phyloP scores from a whole-genome alignment of 257 asterid species.

The Schizonepeta tenuifolia region DNA sequence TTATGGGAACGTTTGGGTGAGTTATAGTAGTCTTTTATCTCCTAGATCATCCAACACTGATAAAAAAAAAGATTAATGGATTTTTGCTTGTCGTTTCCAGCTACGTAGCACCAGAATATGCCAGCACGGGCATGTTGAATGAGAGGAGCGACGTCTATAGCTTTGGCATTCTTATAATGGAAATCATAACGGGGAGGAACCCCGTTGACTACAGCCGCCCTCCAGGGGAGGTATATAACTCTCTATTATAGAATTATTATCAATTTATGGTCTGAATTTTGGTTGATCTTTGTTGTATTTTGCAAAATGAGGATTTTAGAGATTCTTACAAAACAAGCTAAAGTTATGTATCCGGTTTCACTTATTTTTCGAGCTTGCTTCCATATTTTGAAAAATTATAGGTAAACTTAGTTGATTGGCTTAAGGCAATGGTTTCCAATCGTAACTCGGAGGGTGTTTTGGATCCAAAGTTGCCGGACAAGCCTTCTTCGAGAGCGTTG shows the following conservation, averaged over 20 bases:
- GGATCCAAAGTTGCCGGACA: constrained; percentile 74
- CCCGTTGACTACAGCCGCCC: constrained; percentile 92
- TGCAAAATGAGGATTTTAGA: background rate
- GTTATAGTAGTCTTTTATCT: background rate
- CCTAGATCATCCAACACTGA: too few relatives aligned
- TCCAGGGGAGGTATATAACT: constrained; percentile 63
- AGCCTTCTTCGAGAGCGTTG: constrained; percentile 82
- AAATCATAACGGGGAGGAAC: constrained; percentile 77
- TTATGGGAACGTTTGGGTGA: constrained; percentile 97
- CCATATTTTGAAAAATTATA: constrained; percentile 6
- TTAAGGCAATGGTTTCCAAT: constrained; percentile 82
- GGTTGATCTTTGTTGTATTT: background rate
- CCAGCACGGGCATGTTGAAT: constrained; percentile 92
- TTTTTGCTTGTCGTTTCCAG: constrained; percentile 42
- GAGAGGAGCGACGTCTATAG: constrained; percentile 91
- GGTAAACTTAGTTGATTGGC: constrained; percentile 93
- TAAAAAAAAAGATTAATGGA: background rate
- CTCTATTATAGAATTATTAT: background rate
- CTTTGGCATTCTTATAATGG: constrained; percentile 92
- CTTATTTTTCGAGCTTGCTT: constrained; percentile 28
- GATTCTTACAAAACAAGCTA: background rate
- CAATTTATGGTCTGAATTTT: background rate
- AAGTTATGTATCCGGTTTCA: background rate
- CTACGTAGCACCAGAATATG: constrained; percentile 93
- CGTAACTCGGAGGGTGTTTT: constrained; percentile 82